These are phyloP conservation scores for Candida qinlingensis DNA, from an alignment of 805 yeast species.

Conservation along the genomic window DNA sequence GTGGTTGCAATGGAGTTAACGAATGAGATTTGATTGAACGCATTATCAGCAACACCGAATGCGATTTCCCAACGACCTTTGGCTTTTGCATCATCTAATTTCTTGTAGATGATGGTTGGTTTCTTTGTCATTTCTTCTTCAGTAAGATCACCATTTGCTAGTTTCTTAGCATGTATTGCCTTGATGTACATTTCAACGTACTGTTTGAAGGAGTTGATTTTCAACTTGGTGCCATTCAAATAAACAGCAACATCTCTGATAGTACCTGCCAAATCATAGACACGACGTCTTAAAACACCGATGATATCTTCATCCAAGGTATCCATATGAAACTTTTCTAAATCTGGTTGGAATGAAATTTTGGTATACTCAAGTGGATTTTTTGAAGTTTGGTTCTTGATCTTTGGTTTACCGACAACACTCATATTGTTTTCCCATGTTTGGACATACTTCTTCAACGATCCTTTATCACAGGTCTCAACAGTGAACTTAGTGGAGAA, in stretches of 20 bases:
- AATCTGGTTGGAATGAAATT: constrained; percentile 84
- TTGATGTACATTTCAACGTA: constrained; percentile 87
- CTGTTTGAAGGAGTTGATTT: constrained; percentile 69
- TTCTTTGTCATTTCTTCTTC: constrained; percentile 34
- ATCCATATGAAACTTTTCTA: constrained; percentile 81
- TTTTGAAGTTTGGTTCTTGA: constrained; percentile 35
- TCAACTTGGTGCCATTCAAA: constrained; percentile 68
- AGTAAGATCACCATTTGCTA: constrained; percentile 24
- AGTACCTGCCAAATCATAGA: constrained; percentile 92
- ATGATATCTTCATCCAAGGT: constrained; percentile 74
- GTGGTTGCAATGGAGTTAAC: constrained; percentile 98
- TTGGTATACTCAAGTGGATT: constrained; percentile 75
- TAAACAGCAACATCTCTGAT: constrained; percentile 75
- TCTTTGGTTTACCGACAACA: constrained; percentile 67
- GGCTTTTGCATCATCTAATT: constrained; percentile 49
- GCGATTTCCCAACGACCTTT: constrained; percentile 86
- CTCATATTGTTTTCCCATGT: constrained; percentile 88
- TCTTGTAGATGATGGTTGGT: constrained; percentile 72
- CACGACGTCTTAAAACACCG: constrained; percentile 87
- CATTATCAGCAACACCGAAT: constrained; percentile 86
- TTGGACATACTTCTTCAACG: constrained; percentile 65
- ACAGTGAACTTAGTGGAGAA: constrained; percentile 82
- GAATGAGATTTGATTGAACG: constrained; percentile 90
- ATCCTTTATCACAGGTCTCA: constrained; percentile 78
- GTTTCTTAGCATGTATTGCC: constrained; percentile 50